Evolutionary conservation across 495 filamentous ascomycete genomes (phyloP), one percentile per base, ranked within the genome.

Genomic region (Glarea lozoyensis): DNA sequence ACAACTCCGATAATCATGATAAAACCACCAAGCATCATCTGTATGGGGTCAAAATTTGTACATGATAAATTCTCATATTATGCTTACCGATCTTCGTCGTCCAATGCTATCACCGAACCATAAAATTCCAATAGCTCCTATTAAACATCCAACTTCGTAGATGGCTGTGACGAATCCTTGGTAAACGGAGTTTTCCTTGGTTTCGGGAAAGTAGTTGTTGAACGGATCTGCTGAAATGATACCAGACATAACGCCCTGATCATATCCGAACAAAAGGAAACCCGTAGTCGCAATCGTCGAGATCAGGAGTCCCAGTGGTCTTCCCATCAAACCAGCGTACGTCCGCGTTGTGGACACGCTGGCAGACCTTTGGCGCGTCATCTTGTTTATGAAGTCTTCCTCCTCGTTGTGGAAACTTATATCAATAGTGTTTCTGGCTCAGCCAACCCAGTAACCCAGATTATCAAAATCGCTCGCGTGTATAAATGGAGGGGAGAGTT

Each of bases 111-210:
- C 86, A 39, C 83, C 86, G 37, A 76, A 68, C 24, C 67, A 62
- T 27, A 90, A 64, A 16, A 84, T 79, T 40, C 78, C 78, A 41
- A 89, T 73, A 34, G 86, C 84, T 30, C 86, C 86, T 9, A 74
- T 57, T 13, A 90, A 61, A 63, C 86, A 89, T 17, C 83, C 86
- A 27, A 89, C 70, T 53, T 89, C 84, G 56, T 89, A 92, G 32
- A 93, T 84, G 2, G 86, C 82, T 2, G 86, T 90, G 11, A 90
- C 81, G 15, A 84, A 66, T 21, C 82, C 86, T 57, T 89, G 83
- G 76, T 86, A 86, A 1, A 78, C 80, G 4, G 77, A 62, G 30
- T 48, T 43, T 49, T 69, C 62, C 37, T 69, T 69, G 1, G 82
- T 84, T 31, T 78, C 78, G 10, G 75, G 73, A 54, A 90, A 87